Percentiles rank a stretch among this genome's conserved stretches.
Conservation (phyloP, 768 basidiomycete genomes). For the Rhizopogon sp. region DNA sequence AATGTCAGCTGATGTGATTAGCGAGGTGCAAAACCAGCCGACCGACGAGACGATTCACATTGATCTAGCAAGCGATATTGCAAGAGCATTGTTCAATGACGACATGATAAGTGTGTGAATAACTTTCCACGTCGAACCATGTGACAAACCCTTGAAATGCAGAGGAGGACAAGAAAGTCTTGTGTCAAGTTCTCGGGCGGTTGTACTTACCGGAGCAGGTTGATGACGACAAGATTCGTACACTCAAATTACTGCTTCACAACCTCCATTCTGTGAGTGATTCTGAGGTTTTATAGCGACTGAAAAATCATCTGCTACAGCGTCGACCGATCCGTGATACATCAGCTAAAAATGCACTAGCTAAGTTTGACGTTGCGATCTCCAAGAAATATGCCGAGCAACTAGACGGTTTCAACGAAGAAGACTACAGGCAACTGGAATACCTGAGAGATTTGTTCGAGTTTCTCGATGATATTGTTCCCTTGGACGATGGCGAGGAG, state of each 20-base stretch:
- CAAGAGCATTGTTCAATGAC: conserved; percentile 43
- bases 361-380: conserved; percentile 61
- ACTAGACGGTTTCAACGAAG: conserved; percentile 67
- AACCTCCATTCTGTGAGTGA: conserved; percentile 50
- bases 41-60: conserved; percentile 44
- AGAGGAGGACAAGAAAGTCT: conserved; percentile 60
- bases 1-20: conserved; percentile 8
- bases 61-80: conserved; percentile 49
- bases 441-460: conserved; percentile 60
- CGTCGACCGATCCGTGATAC: conserved; percentile 56
- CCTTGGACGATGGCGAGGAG: conserved; percentile 58
- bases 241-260: conserved; percentile 55
- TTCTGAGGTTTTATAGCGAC: too few species aligned
- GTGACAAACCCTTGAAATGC: neutral
- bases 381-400: conserved; percentile 69
- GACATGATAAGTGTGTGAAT: conserved; percentile 47
- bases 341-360: conserved; percentile 61
- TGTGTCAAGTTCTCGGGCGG: conserved; percentile 61
- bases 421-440: conserved; percentile 61
- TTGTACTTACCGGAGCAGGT: conserved; percentile 63
- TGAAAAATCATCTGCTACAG: conserved; percentile 23
- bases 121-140: neutral
- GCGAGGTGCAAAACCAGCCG: conserved; percentile 36
- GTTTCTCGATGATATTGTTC: conserved; percentile 68
- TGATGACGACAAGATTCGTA: conserved; percentile 64